A percentile compares a stretch with the other conserved stretches of the same genome.
These are phyloP conservation scores for Myochromella boudieri DNA, from an alignment of 768 basidiomycete species.

Conservation along the genomic window DNA sequence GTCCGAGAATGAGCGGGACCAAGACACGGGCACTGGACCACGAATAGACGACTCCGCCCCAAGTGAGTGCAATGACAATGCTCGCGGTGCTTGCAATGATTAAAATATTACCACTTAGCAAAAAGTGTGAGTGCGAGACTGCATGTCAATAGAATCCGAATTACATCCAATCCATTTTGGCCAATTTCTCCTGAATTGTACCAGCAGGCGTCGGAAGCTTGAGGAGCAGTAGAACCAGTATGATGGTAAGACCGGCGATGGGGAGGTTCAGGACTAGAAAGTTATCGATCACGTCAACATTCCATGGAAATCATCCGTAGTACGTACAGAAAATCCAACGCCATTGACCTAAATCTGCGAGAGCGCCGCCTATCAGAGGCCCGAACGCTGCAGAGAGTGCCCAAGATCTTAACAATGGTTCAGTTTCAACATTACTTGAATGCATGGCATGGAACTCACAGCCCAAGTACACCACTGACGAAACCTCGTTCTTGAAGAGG, in stretches of 20 bases:
- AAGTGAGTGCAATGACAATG: conserved; percentile 43
- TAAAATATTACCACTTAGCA: conserved; percentile 39
- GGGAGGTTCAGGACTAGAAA: conserved; percentile 40
- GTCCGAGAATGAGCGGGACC: conserved; percentile 41
- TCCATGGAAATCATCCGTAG: too few relatives aligned
- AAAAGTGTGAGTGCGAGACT: neutral
- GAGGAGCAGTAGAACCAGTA: conserved; percentile 29
- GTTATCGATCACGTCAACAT: neutral
- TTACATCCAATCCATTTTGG: conserved; percentile 41
- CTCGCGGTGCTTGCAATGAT: conserved; percentile 34
- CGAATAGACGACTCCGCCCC: conserved; percentile 42
- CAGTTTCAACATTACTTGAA: neutral
- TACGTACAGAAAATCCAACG: conserved; percentile 42
- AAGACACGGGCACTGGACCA: conserved; percentile 43
- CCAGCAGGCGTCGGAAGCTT: conserved; percentile 33
- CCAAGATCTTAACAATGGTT: conserved; percentile 22
- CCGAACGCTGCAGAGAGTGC: conserved; percentile 33
- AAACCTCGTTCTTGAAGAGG: conserved; percentile 43
- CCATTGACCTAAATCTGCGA: conserved; percentile 33
- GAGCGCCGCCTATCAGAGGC: conserved; percentile 34
- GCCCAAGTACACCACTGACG: conserved; percentile 34
- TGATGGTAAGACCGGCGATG: conserved; percentile 27
- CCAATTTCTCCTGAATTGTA: conserved; percentile 31
- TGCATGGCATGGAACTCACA: conserved; percentile 15
- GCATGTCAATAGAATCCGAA: neutral